phyloP scores from a whole-genome alignment of 805 yeast species.

The Scheffersomyces ergatensis region DNA sequence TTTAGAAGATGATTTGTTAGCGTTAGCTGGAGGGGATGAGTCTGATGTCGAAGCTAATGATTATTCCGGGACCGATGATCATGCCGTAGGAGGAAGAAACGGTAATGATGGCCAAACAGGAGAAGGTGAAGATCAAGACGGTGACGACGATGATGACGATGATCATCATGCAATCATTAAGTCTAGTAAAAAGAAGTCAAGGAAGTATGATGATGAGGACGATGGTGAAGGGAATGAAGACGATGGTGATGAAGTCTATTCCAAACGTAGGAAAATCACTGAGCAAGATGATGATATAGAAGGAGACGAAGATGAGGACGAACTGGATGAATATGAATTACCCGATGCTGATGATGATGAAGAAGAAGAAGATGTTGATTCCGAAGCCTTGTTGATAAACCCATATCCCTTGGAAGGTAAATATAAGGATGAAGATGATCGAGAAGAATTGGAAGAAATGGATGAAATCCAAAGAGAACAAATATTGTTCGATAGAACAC shows the following conservation, averaged over 20 bases:
- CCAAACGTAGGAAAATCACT: slow-evolving; percentile 12
- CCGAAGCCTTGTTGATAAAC: no score
- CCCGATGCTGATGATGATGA: slow-evolving; percentile 21
- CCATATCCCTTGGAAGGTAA: slow-evolving; percentile 96
- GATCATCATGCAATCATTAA: slow-evolving; percentile 2
- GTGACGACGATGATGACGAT: slow-evolving; percentile 10
- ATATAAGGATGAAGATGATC: slow-evolving; percentile 79
- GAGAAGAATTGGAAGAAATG: slow-evolving; percentile 60
- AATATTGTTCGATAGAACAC: slow-evolving; percentile 86
- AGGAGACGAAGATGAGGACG: slow-evolving; percentile 33
- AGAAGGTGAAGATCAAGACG: slow-evolving; percentile 23
- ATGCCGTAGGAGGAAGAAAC: slow-evolving; percentile 29
- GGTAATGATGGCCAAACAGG: background rate
- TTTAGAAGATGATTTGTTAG: slow-evolving; percentile 92
- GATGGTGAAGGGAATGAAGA: slow-evolving; percentile 16
- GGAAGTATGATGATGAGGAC: no score
- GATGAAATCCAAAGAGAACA: slow-evolving; percentile 94
- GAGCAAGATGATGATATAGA: slow-evolving; percentile 20
- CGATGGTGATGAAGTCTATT: slow-evolving; percentile 7
- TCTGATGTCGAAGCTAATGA: slow-evolving; percentile 23
- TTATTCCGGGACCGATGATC: no score
- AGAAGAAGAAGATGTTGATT: slow-evolving; percentile 21
- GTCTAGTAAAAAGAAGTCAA: no score
- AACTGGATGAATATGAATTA: slow-evolving; percentile 22
- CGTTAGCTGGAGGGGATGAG: slow-evolving; percentile 70